Conservation (phyloP, 2,329 filamentous ascomycete species). For the Cercospora zeina region DNA sequence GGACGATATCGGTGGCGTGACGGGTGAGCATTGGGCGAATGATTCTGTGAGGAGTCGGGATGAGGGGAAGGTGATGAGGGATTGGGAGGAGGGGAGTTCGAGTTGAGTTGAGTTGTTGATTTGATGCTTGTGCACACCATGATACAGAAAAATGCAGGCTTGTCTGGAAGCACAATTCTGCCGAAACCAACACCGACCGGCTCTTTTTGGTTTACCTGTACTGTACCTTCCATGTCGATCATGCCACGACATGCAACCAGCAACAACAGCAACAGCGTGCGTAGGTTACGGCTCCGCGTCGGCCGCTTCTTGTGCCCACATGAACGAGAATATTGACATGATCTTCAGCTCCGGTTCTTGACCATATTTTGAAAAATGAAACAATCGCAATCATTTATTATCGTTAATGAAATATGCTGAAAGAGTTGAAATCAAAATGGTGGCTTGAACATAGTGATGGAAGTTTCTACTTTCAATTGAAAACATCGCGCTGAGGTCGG, state of each 20-base stretch:
- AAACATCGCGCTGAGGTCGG: no score
- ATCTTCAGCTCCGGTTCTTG: no score
- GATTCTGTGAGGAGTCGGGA: conserved; percentile 37
- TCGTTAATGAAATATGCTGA: no score
- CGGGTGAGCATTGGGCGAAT: conserved; percentile 44
- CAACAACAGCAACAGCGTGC: background rate
- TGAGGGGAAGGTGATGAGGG: conserved; percentile 35
- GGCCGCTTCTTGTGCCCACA: no score
- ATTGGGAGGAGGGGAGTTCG: conserved; percentile 38
- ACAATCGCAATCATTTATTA: no score
- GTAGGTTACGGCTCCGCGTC: no score
- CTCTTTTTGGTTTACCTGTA: background rate
- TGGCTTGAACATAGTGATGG: no score
- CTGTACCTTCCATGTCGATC: background rate
- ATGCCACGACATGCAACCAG: background rate
- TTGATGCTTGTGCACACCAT: conserved; percentile 8
- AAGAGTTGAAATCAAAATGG: no score
- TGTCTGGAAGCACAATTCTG: background rate
- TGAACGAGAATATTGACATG: no score
- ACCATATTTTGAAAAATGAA: no score
- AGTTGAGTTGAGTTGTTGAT: no score
- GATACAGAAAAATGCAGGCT: background rate
- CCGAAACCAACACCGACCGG: background rate
- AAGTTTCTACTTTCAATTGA: no score
- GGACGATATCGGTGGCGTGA: conserved; percentile 39